Conservation (phyloP, 1,284 basidiomycete species). For the Xanthoconium separans region DNA sequence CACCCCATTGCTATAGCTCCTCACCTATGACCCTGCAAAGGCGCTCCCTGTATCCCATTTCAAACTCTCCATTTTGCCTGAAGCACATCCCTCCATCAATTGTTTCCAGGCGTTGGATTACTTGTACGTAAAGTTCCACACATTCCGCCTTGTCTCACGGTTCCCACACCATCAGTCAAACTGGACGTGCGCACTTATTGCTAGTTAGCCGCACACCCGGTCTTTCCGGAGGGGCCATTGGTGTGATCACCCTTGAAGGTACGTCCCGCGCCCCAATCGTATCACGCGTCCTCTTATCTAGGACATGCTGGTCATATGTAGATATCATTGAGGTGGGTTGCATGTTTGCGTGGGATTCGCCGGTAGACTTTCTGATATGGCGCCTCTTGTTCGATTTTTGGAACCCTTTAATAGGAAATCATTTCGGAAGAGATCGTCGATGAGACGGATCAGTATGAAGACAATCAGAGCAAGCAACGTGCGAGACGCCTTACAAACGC, state of each 20-base stretch:
- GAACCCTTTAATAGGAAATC: constrained; percentile 54
- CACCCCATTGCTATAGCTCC: constrained; percentile 45
- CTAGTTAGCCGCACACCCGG: constrained; percentile 87
- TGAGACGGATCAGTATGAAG: constrained; percentile 86
- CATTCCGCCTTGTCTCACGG: constrained; percentile 29
- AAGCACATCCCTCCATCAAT: constrained; percentile 84
- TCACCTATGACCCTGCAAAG: constrained; percentile 87
- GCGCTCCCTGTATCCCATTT: constrained; percentile 75
- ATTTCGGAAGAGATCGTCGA: constrained; percentile 88
- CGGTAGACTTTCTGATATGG: not conserved
- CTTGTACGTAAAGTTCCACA: constrained; percentile 52
- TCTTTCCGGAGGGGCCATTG: constrained; percentile 74
- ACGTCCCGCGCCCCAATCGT: not conserved
- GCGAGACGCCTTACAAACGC: constrained; percentile 66
- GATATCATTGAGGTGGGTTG: constrained; percentile 65
- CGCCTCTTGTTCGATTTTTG: too few relatives aligned
- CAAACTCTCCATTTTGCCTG: constrained; percentile 82
- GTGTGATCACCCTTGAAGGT: constrained; percentile 82
- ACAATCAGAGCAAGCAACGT: constrained; percentile 73
- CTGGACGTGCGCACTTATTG: constrained; percentile 90
- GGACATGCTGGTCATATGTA: constrained; percentile 23
- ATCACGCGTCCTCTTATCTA: not conserved
- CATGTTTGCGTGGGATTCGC: not conserved
- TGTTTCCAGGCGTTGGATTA: constrained; percentile 86
- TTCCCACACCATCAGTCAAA: constrained; percentile 66